phyloP scores from a whole-genome alignment of 345 rosid species.

The Syzygium aromaticum region DNA sequence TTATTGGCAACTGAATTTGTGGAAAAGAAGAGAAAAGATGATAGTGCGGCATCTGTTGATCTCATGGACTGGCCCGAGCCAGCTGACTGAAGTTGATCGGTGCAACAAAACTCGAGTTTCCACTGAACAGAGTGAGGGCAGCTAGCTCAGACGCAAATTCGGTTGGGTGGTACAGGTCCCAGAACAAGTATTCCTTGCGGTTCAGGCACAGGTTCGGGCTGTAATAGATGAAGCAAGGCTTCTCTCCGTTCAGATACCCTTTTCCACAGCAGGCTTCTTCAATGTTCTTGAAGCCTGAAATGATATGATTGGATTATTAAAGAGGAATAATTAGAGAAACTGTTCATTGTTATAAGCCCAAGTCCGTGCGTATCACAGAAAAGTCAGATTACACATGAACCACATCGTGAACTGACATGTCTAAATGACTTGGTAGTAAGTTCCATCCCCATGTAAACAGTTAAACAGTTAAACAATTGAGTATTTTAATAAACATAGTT shows the following conservation, averaged over 20 bases:
- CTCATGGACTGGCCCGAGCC: background rate
- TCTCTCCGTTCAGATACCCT: background rate
- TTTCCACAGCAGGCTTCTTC: constrained; percentile 3
- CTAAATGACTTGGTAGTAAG: too few relatives aligned
- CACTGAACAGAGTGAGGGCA: background rate
- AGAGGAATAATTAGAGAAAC: background rate
- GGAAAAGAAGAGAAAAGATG: background rate
- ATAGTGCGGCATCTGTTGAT: background rate
- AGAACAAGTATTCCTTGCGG: background rate
- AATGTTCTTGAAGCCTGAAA: background rate
- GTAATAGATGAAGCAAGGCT: background rate
- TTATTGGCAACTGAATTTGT: background rate
- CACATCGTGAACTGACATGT: too few relatives aligned
- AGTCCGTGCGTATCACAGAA: too few relatives aligned
- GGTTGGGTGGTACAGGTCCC: constrained; percentile 17
- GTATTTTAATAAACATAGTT: too few relatives aligned
- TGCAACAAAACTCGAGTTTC: background rate
- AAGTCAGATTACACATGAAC: too few relatives aligned
- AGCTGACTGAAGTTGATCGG: constrained; percentile 7
- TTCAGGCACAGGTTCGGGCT: background rate
- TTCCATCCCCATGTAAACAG: too few relatives aligned
- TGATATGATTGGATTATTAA: background rate
- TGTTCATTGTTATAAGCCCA: too few relatives aligned
- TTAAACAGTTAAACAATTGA: too few relatives aligned
- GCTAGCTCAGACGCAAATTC: background rate